Evolutionary conservation across 306 rosid species (phyloP).

Genomic region (Cucurbita ficifolia): DNA sequence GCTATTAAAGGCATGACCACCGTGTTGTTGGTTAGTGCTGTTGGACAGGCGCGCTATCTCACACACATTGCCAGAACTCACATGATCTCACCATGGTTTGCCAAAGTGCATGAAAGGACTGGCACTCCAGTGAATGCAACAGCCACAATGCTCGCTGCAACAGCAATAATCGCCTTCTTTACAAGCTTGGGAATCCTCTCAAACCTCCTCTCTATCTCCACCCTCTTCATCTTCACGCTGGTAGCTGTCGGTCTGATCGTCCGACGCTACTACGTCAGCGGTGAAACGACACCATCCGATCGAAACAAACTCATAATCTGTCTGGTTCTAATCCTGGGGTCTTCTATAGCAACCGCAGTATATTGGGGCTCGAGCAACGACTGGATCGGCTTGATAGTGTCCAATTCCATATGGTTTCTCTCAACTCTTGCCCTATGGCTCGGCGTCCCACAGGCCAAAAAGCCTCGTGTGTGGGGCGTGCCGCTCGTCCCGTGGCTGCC

Average conservation of each 20-base stretch:
- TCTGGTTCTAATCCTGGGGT: constrained; percentile 26
- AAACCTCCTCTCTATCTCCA: constrained; percentile 54
- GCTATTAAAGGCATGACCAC: constrained; percentile 86
- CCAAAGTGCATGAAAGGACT: constrained; percentile 36
- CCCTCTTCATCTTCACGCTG: constrained; percentile 59
- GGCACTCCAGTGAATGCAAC: constrained; percentile 81
- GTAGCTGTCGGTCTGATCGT: constrained; percentile 61
- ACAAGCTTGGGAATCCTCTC: constrained; percentile 38
- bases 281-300: constrained; percentile 22
- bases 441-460: constrained; percentile 47
- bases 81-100: constrained; percentile 80
- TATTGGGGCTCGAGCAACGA: constrained; percentile 25
- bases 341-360: constrained; percentile 23
- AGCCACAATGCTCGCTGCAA: constrained; percentile 33
- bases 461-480: constrained; percentile 58
- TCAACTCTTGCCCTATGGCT: constrained; percentile 32
- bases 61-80: constrained; percentile 86
- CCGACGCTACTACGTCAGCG: constrained; percentile 45
- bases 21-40: constrained; percentile 43
- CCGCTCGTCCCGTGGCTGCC: constrained; percentile 79
- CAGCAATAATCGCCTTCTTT: constrained; percentile 55
- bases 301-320: constrained; percentile 26
- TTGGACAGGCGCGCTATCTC: constrained; percentile 75
- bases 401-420: constrained; percentile 35
- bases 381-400: constrained; percentile 35